Evolutionary conservation across 108 stramenopile genomes (phyloP), one percentile per base, ranked within the genome.

Genomic region (Skeletonema costatum): DNA sequence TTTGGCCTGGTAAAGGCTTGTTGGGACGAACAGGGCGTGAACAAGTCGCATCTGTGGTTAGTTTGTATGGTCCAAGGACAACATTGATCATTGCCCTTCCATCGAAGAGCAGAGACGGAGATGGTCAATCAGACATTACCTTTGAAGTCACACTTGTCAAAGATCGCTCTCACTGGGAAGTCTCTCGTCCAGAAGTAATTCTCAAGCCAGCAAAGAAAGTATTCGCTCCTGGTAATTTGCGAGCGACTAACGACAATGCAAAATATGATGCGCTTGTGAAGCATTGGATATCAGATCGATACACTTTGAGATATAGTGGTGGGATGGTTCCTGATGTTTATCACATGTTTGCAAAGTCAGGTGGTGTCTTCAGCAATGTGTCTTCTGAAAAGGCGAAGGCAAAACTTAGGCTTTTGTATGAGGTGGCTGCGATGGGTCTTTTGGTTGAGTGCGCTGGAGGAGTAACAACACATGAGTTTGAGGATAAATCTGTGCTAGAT

Each of bases 221-320:
- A 17, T 96, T 96, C 70, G 95, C 97, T 31, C 98, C 98, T 11
- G 98, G 97, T 36, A 98, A 98, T 83, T 74, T 98, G 17, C 83
- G 98, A 13, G 94, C 96, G 9, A 93, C 95, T 17, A 87, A 94
- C 68, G 96, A 97, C 66, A 87, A 95, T 66, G 78, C 90, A 68
- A 89, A 89, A 38, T 93, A 98, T 86, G 86, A 88, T 41, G 86
- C 87, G 50, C 84, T 98, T 21, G 85, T 97, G 48, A 82, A 92
- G 76, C 89, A 95, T 68, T 97, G 91, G 80, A 95, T 96, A 77
- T 81, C 80, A 46, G 94, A 98, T 72, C 91, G 94, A 29, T 95
- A 97, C 73, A 98, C 97, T 58, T 87, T 97, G 61, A 92, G 97
- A 13, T 93, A 96, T 75, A 86, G 92, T 56, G 90, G 94, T 16